These are phyloP conservation scores for Clonostachys byssicola DNA, from an alignment of 2,329 filamentous ascomycete species.

Conservation along the genomic window DNA sequence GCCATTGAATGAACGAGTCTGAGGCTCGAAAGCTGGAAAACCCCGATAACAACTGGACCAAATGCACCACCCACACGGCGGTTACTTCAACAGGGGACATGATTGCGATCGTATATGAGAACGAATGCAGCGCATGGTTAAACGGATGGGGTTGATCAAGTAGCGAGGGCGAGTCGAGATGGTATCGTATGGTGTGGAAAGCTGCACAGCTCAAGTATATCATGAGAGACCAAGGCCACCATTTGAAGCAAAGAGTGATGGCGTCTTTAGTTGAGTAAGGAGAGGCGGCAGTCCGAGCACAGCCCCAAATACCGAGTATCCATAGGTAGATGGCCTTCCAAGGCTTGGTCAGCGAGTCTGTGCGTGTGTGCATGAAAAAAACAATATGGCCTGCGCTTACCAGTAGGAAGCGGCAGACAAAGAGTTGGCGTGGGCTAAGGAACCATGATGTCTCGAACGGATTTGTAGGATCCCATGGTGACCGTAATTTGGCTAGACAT, in stretches of 20 bases:
- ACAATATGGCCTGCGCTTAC: slow-evolving; percentile 21
- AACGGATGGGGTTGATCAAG: slow-evolving; percentile 55
- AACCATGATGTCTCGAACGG: slow-evolving; percentile 81
- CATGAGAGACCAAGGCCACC: slow-evolving; percentile 78
- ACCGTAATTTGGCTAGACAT: too few relatives aligned
- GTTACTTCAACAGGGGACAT: slow-evolving; percentile 67
- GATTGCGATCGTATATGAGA: slow-evolving; percentile 60
- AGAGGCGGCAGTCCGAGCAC: slow-evolving; percentile 40
- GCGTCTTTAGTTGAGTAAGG: slow-evolving; percentile 42
- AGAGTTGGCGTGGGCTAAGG: slow-evolving; percentile 61
- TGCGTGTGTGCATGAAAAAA: background rate
- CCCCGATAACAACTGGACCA: too few relatives aligned
- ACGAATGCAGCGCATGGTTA: slow-evolving; percentile 60
- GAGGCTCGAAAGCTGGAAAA: slow-evolving; percentile 22
- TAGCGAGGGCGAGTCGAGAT: slow-evolving; percentile 44
- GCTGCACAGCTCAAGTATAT: slow-evolving; percentile 73
- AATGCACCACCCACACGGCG: too few relatives aligned
- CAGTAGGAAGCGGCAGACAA: slow-evolving; percentile 49
- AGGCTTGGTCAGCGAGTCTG: slow-evolving; percentile 9
- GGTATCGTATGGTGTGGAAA: slow-evolving; percentile 67
- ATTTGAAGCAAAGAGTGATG: slow-evolving; percentile 79
- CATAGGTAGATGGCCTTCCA: slow-evolving; percentile 49
- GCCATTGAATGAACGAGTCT: slow-evolving; percentile 50
- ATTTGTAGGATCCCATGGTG: slow-evolving; percentile 48
- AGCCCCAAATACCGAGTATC: slow-evolving; percentile 44